Percentiles rank a stretch among this genome's conserved stretches.
These are phyloP conservation scores for Nakazawaea sp. DNA, from an alignment of 805 yeast species.

Conservation along the genomic window DNA sequence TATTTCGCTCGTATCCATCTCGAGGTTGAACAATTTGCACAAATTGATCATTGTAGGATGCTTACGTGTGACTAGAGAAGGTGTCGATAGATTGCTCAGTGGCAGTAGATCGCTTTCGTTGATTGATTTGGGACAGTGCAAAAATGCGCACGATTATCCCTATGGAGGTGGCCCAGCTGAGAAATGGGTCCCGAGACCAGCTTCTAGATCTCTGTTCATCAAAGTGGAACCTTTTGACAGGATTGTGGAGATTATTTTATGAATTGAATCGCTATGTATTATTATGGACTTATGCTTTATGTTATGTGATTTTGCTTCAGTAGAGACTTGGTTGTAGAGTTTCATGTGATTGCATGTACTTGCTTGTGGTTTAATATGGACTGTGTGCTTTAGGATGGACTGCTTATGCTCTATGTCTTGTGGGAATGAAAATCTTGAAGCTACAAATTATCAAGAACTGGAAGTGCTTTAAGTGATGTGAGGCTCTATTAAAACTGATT, in stretches of 20 bases:
- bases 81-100: conserved; percentile 59
- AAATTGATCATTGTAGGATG: conserved; percentile 58
- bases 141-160: conserved; percentile 57
- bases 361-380: too few relatives aligned
- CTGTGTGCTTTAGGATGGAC: too few relatives aligned
- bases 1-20: conserved; percentile 53
- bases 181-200: conserved; percentile 40
- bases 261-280: too few relatives aligned
- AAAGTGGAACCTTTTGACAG: conserved; percentile 41
- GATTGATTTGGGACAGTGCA: conserved; percentile 66
- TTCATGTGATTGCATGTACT: too few relatives aligned
- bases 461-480: too few relatives aligned
- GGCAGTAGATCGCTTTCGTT: conserved; percentile 45
- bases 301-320: too few relatives aligned
- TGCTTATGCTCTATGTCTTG: too few relatives aligned
- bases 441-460: too few relatives aligned
- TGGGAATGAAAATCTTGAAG: too few relatives aligned
- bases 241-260: conserved; percentile 52
- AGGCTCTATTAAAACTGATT: too few relatives aligned
- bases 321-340: too few relatives aligned
- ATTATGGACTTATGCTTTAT: too few relatives aligned
- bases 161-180: conserved; percentile 46
- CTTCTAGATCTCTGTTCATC: conserved; percentile 51
- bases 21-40: conserved; percentile 45
- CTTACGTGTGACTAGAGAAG: conserved; percentile 69